Conservation (phyloP, 805 yeast species). For the Ogataea neopini region DNA sequence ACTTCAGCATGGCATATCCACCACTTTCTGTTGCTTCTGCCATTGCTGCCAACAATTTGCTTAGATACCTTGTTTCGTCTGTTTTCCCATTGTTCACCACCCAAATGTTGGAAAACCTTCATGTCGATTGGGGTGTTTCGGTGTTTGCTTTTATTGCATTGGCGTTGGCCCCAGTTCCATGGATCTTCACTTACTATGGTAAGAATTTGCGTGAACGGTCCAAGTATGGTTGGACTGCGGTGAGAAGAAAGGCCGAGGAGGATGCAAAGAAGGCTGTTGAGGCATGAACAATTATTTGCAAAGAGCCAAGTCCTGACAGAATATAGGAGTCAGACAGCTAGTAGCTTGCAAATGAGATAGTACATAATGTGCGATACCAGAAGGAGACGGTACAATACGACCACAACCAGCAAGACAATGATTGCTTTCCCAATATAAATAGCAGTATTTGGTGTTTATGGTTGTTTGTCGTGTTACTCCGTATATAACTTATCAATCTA, state of each 20-base stretch:
- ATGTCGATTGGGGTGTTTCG: constrained; percentile 79
- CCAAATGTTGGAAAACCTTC: constrained; percentile 75
- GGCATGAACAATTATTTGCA: too few relatives aligned
- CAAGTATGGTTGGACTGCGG: constrained; percentile 59
- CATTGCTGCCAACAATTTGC: constrained; percentile 81
- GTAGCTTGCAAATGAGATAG: too few relatives aligned
- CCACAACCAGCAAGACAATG: too few relatives aligned
- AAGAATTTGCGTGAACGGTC: constrained; percentile 54
- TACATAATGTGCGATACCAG: too few relatives aligned
- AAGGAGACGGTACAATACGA: too few relatives aligned
- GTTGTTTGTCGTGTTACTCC: too few relatives aligned
- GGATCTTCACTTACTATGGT: constrained; percentile 64
- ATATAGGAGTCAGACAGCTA: too few relatives aligned
- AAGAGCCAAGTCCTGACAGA: too few relatives aligned
- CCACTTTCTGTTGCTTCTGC: constrained; percentile 83
- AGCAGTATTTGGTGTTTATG: too few relatives aligned
- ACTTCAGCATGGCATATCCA: constrained; percentile 71
- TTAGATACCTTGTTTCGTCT: constrained; percentile 73
- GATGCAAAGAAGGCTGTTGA: constrained; percentile 9
- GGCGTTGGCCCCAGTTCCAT: constrained; percentile 74
- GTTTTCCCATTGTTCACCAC: constrained; percentile 83
- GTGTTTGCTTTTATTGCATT: constrained; percentile 65
- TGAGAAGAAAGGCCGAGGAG: constrained; percentile 22
- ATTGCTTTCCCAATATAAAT: too few relatives aligned
- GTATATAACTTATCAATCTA: too few relatives aligned